Percentiles rank a stretch among this genome's conserved stretches.
Conservation (phyloP, 2,329 filamentous ascomycete genomes). For the Aspergillus amoenus region DNA sequence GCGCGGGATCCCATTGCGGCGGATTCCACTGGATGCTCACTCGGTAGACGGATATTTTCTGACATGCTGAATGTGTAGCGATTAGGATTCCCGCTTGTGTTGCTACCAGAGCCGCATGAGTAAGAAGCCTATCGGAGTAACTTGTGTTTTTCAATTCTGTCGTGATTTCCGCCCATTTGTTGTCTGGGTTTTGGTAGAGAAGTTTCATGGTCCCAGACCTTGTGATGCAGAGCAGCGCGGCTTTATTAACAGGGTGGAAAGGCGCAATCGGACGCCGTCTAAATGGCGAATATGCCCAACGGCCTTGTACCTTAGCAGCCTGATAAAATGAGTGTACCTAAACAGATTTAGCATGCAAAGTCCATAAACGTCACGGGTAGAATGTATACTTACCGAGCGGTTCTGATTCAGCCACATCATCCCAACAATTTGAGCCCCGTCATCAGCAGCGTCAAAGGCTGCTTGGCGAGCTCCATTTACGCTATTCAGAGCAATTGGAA, state of each 20-base stretch:
- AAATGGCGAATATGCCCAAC: conserved; percentile 70
- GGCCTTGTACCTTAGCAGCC: conserved; percentile 60
- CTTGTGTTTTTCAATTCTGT: conserved; percentile 73
- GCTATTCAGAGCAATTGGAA: conserved; percentile 71
- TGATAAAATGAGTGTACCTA: conserved; percentile 53
- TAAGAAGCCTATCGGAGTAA: conserved; percentile 72
- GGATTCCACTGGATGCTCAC: conserved; percentile 73
- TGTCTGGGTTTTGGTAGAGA: conserved; percentile 73
- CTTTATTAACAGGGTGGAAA: conserved; percentile 65
- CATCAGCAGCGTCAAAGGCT: conserved; percentile 68
- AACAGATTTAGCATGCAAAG: conserved; percentile 4
- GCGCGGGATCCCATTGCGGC: conserved; percentile 53
- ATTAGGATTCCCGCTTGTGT: conserved; percentile 61
- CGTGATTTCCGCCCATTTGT: conserved; percentile 68
- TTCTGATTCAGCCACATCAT: conserved; percentile 77
- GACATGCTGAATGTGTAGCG: conserved; percentile 54
- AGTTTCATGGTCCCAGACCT: conserved; percentile 71
- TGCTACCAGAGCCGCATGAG: conserved; percentile 73
- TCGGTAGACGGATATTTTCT: conserved; percentile 71
- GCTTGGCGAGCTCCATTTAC: conserved; percentile 63
- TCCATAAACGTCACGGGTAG: background rate
- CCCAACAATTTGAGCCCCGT: conserved; percentile 75
- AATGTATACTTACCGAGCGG: conserved; percentile 40
- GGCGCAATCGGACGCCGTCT: conserved; percentile 68
- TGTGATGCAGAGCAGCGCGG: conserved; percentile 74